A percentile compares a stretch with the other conserved stretches of the same genome.
These are phyloP conservation scores for Serendipita sp. DNA, from an alignment of 768 basidiomycete genomes.

Conservation along the genomic window DNA sequence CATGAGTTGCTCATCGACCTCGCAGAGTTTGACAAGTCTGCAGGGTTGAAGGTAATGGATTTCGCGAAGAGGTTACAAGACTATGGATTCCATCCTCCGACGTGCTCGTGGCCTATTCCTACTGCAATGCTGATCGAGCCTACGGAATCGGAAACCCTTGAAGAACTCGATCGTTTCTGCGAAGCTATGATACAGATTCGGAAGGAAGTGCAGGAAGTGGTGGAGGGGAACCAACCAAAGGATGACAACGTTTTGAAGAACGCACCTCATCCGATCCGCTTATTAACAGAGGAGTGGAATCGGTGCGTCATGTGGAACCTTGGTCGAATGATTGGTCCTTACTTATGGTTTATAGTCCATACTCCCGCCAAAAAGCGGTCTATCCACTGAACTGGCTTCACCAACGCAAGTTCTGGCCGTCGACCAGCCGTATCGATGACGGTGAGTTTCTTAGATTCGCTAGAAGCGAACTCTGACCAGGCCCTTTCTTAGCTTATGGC, in stretches of 20 bases:
- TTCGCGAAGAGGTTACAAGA: conserved; percentile 95
- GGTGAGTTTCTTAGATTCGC: conserved; percentile 32
- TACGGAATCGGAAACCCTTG: conserved; percentile 86
- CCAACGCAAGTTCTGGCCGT: conserved; percentile 94
- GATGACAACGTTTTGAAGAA: conserved; percentile 88
- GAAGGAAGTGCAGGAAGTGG: conserved; percentile 75
- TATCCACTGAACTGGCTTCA: conserved; percentile 72
- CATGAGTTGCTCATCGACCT: conserved; percentile 93
- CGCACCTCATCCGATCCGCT: conserved; percentile 77
- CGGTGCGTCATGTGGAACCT: conserved; percentile 29
- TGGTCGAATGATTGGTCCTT: background rate
- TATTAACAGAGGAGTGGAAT: conserved; percentile 74
- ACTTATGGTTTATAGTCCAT: conserved; percentile 38
- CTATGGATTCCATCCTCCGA: conserved; percentile 91
- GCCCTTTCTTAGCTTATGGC: conserved; percentile 50
- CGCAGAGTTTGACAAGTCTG: conserved; percentile 81
- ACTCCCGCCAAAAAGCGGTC: conserved; percentile 77
- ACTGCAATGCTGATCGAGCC: conserved; percentile 98
- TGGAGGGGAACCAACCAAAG: conserved; percentile 70
- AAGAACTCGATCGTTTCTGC: conserved; percentile 91
- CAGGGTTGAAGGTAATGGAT: conserved; percentile 83
- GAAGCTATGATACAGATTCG: conserved; percentile 98
- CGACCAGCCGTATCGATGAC: conserved; percentile 83
- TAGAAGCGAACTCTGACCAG: conserved; percentile 6
- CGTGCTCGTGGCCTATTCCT: conserved; percentile 94